Conservation (phyloP, 768 basidiomycete species). For the Pleurotus salmoneostramineus region DNA sequence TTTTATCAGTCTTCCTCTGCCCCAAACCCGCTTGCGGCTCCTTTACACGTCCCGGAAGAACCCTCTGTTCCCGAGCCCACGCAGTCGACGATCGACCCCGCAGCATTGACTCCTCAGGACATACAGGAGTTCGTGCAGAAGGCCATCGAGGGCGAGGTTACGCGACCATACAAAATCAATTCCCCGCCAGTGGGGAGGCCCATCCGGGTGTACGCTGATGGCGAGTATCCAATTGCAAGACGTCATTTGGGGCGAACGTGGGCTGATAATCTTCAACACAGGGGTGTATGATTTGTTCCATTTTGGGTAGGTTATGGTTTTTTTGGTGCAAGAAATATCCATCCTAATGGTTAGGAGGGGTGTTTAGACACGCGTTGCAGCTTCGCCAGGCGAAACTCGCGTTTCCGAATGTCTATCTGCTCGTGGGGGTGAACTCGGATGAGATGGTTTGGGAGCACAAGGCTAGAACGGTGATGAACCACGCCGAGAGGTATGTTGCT, state of each 20-base stretch:
- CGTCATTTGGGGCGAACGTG: neutral
- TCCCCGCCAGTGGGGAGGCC: conserved; percentile 77
- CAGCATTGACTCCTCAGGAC: conserved; percentile 66
- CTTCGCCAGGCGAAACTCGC: conserved; percentile 94
- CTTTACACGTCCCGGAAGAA: conserved; percentile 31
- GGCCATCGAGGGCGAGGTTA: conserved; percentile 68
- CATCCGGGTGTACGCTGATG: conserved; percentile 91
- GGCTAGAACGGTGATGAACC: conserved; percentile 81
- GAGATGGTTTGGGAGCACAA: conserved; percentile 79
- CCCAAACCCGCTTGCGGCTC: conserved; percentile 17
- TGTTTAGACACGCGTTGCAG: conserved; percentile 83
- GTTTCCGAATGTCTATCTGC: conserved; percentile 84
- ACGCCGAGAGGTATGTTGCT: conserved; percentile 67
- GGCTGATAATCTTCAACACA: conserved; percentile 21
- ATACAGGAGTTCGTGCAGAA: conserved; percentile 73
- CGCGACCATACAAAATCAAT: conserved; percentile 78
- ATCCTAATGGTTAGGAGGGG: conserved; percentile 7
- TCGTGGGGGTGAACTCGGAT: conserved; percentile 93
- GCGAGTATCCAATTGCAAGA: conserved; percentile 32
- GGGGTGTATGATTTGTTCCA: conserved; percentile 98
- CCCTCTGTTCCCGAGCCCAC: conserved; percentile 35
- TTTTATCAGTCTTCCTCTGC: conserved; percentile 18
- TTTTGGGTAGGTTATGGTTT: conserved; percentile 62
- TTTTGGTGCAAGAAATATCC: neutral
- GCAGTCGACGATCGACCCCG: conserved; percentile 52